Evolutionary conservation across 768 basidiomycete species (phyloP), one percentile per base, ranked within the genome.

Genomic region (Boletus rubescentipes): DNA sequence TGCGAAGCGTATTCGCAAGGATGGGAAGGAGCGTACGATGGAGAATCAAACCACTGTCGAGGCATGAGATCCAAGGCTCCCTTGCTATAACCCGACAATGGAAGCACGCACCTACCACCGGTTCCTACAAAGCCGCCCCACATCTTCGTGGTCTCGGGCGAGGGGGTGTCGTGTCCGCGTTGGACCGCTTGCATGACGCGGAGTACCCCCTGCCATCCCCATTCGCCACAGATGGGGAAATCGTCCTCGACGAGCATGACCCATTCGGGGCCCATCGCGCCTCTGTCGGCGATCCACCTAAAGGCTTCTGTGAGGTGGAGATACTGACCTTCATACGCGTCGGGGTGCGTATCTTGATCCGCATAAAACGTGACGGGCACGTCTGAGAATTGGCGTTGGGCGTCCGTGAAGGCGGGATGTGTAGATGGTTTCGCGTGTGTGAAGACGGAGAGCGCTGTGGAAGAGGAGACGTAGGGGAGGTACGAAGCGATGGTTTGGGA

Each of bases 221-320:
- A 68, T 7, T 67, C 67, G 15, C 67, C 71, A 30, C 75, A 77
- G 18, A 77, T 40, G 0, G 76, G 75, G 42, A 77, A 77, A 55
- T 78, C 75, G 56, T 78, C 76, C 49, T 77, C 76, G 29, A 74
- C 63, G 12, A 77, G 62, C 72, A 76, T 76, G 5, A 77, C 56
- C 75, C 75, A 77, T 51, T 77, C 74, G 14, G 73, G 67, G 35
- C 55, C 53, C n/a, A 15, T 30, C 1, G 53, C 32, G 5, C 54
- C 52, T 37, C 51, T 62, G 39, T 63, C 63, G 32, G 45, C 32
- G 53, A 62, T 56, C 77, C 75, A 77, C 26, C 69, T 53, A 37
- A 77, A 70, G 5, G 75, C 75, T 42, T 78, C 76, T 9, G 74
- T 67, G 31, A 73, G 66, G 58, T 77, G 77, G 31, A 77, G 63